phyloP scores from a whole-genome alignment of 2,329 filamentous ascomycete species.

The Botrytis sinoallii region DNA sequence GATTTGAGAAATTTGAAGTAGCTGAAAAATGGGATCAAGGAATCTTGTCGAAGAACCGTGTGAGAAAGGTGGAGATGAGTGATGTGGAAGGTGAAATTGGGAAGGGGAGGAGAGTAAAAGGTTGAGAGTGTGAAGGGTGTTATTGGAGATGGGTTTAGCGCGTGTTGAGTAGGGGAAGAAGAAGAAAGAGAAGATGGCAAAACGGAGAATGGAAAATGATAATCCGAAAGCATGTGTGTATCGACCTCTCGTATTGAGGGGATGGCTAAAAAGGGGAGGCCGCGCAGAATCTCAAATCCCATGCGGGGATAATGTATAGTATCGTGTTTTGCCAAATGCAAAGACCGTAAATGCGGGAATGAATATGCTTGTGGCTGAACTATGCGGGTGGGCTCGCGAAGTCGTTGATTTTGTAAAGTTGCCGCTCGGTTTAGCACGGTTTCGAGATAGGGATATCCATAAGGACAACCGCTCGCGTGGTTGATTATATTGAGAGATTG shows the following conservation, averaged over 20 bases:
- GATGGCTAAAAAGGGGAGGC: conserved; percentile 7
- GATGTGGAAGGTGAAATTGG: conserved; percentile 5
- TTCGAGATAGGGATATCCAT: conserved; percentile 21
- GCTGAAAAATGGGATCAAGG: background rate
- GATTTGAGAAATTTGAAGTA: conserved; percentile 1
- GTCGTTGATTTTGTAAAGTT: background rate
- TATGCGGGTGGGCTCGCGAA: no score
- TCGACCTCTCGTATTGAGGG: conserved; percentile 4
- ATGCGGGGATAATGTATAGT: conserved; percentile 6
- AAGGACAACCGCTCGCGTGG: conserved; percentile 13
- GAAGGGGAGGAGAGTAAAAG: background rate
- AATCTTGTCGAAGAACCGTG: background rate
- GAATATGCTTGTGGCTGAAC: background rate
- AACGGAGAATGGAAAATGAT: background rate
- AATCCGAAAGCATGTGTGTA: conserved; percentile 17
- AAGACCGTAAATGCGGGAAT: background rate
- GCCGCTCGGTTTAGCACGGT: conserved; percentile 12
- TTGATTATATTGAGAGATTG: conserved; percentile 17
- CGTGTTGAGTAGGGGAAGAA: background rate
- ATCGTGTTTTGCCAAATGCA: conserved; percentile 12
- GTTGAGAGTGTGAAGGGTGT: background rate
- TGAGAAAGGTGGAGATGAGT: conserved; percentile 6
- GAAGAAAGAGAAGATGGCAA: background rate
- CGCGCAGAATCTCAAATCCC: conserved; percentile 13
- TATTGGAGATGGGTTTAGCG: background rate